Percentiles rank a stretch among this genome's conserved stretches.
Conservation (phyloP, 768 basidiomycete species). For the Termitomyces sp. region DNA sequence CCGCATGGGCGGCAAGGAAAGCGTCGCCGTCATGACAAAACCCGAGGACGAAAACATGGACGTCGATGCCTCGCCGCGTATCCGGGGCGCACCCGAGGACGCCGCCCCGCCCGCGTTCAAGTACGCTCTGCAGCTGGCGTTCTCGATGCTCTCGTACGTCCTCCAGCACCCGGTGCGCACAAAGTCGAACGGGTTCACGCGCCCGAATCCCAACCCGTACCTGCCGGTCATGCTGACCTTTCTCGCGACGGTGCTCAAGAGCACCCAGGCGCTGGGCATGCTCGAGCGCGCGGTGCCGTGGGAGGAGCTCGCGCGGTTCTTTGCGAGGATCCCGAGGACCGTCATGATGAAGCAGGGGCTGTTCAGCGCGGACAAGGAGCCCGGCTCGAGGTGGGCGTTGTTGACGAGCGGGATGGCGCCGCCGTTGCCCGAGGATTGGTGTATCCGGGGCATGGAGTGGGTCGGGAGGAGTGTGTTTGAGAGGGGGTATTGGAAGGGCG, state of each 20-base stretch:
- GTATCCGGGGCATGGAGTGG: constrained; percentile 95
- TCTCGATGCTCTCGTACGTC: constrained; percentile 68
- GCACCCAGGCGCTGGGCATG: constrained; percentile 50
- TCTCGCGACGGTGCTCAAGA: constrained; percentile 69
- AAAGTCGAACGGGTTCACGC: constrained; percentile 44
- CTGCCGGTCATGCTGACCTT: constrained; percentile 85
- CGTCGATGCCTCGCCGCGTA: constrained; percentile 38
- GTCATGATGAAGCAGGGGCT: constrained; percentile 39
- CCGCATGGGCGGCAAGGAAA: constrained; percentile 54
- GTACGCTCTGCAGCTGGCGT: constrained; percentile 74
- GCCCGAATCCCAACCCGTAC: constrained; percentile 74
- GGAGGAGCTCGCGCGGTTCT: constrained; percentile 62
- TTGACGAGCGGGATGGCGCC: constrained; percentile 64
- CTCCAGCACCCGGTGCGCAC: constrained; percentile 61
- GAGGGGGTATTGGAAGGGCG: constrained; percentile 90
- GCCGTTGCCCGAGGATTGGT: constrained; percentile 92
- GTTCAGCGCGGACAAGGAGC: constrained; percentile 21
- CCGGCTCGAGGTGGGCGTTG: constrained; percentile 49
- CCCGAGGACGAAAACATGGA: constrained; percentile 57
- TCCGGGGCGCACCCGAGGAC: constrained; percentile 16
- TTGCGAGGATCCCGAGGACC: constrained; percentile 53
- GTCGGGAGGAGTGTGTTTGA: constrained; percentile 86
- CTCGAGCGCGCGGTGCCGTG: constrained; percentile 84
- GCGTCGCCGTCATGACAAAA: constrained; percentile 21
- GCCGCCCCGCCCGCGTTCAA: constrained; percentile 53